Conservation (phyloP, 2,329 filamentous ascomycete species). For the Aspergillus quadricinctus region DNA sequence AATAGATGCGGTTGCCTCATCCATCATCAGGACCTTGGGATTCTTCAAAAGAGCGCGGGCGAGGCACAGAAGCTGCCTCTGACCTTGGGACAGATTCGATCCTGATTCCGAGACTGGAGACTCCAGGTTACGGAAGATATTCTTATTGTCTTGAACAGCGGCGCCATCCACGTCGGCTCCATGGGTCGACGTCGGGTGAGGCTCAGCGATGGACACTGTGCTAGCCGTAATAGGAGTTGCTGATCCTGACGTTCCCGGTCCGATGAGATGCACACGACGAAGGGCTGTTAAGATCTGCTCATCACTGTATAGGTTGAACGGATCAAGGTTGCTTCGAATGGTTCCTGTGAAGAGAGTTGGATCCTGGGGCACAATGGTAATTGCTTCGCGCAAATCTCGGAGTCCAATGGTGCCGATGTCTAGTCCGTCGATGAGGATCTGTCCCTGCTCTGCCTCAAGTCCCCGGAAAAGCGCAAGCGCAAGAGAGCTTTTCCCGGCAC, state of each 20-base stretch:
- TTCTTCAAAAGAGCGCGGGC: slow-evolving; percentile 87
- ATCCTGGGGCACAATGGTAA: slow-evolving; percentile 97
- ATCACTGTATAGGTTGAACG: slow-evolving; percentile 83
- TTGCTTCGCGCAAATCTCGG: slow-evolving; percentile 85
- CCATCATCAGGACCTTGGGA: slow-evolving; percentile 95
- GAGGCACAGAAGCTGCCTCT: slow-evolving; percentile 89
- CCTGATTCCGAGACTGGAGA: slow-evolving; percentile 85
- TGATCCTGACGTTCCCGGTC: slow-evolving; percentile 31
- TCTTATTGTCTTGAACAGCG: slow-evolving; percentile 69
- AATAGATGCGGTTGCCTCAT: slow-evolving; percentile 95
- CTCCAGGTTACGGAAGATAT: slow-evolving; percentile 82
- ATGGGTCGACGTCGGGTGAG: slow-evolving; percentile 13
- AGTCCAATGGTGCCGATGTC: slow-evolving; percentile 86
- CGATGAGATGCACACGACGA: slow-evolving; percentile 81
- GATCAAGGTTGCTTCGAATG: slow-evolving; percentile 86
- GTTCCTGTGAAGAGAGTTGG: slow-evolving; percentile 88
- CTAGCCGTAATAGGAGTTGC: slow-evolving; percentile 32
- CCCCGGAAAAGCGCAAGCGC: slow-evolving; percentile 90
- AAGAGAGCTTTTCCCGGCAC: slow-evolving; percentile 93
- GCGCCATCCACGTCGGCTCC: slow-evolving; percentile 17
- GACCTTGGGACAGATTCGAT: slow-evolving; percentile 90
- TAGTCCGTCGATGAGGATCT: slow-evolving; percentile 85
- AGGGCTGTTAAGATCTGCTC: slow-evolving; percentile 85
- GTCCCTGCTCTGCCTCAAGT: slow-evolving; percentile 83
- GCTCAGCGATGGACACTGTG: slow-evolving; percentile 23